These are phyloP conservation scores for Mortierella antarctica DNA, from an alignment of 192 early-diverging fungal species.

Conservation along the genomic window DNA sequence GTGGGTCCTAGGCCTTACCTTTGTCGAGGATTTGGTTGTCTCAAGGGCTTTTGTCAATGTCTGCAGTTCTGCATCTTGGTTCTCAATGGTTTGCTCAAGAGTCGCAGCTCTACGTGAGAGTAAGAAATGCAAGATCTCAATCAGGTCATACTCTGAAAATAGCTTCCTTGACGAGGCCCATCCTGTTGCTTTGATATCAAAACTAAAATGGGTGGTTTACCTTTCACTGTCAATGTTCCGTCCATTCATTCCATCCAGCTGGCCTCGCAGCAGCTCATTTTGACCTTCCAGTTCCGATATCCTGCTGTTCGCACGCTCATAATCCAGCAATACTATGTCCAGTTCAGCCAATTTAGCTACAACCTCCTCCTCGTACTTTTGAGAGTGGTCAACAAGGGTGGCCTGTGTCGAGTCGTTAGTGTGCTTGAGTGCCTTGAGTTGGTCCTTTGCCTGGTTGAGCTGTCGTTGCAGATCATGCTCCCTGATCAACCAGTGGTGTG, in stretches of 20 bases:
- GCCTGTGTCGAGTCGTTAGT: slow-evolving; percentile 81
- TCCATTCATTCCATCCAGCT: slow-evolving; percentile 40
- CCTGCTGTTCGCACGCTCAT: slow-evolving; percentile 83
- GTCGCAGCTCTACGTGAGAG: slow-evolving; percentile 30
- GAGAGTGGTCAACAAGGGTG: slow-evolving; percentile 67
- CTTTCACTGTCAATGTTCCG: slow-evolving; percentile 43
- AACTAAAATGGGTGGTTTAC: background rate
- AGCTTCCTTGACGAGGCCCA: background rate
- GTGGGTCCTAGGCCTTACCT: slow-evolving; percentile 5
- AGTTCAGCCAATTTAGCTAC: slow-evolving; percentile 84
- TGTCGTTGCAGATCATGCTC: slow-evolving; percentile 87
- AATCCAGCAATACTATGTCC: slow-evolving; percentile 88
- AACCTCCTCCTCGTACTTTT: slow-evolving; percentile 84
- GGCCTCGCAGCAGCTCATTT: slow-evolving; percentile 62
- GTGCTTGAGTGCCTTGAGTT: slow-evolving; percentile 72
- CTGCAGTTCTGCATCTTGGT: slow-evolving; percentile 41
- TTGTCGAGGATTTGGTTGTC: slow-evolving; percentile 27
- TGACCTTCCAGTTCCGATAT: slow-evolving; percentile 75
- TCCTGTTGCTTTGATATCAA: background rate
- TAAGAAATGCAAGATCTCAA: background rate
- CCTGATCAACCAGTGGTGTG: slow-evolving; percentile 30
- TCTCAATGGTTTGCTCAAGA: slow-evolving; percentile 54
- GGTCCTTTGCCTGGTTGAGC: slow-evolving; percentile 81
- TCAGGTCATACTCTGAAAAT: background rate
- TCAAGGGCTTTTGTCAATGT: slow-evolving; percentile 26